phyloP scores from a whole-genome alignment of 2,329 filamentous ascomycete genomes.

The Phyllosticta paracitricarpa region DNA sequence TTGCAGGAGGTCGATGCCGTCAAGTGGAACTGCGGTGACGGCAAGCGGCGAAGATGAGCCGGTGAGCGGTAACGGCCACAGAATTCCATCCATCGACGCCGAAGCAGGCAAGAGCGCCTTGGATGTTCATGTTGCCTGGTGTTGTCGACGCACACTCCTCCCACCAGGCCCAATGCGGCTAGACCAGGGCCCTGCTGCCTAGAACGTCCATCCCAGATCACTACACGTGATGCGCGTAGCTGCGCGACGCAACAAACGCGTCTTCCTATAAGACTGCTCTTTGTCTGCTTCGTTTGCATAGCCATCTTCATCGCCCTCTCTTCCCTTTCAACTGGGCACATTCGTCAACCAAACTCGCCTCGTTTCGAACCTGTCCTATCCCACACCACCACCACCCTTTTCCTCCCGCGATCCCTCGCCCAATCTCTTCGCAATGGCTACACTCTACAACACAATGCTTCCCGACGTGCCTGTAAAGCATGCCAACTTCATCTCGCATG shows the following conservation, averaged over 20 bases:
- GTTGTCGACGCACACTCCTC: background rate
- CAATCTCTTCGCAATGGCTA: background rate
- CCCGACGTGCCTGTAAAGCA: slow-evolving; percentile 30
- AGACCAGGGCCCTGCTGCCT: background rate
- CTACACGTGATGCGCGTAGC: background rate
- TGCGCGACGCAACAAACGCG: background rate
- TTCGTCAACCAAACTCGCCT: too few species aligned
- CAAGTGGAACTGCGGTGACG: background rate
- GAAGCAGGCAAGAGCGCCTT: background rate
- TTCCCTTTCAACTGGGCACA: background rate
- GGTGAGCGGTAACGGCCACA: background rate
- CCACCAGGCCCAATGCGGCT: background rate
- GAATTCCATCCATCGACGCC: too few species aligned
- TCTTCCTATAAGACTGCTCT: background rate
- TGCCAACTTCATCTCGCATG: slow-evolving; percentile 40
- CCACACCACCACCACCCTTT: background rate
- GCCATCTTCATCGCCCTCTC: background rate
- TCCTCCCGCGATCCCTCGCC: background rate
- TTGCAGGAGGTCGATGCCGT: background rate
- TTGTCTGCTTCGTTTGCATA: background rate
- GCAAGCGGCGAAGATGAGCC: background rate
- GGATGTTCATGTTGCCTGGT: background rate
- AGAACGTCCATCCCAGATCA: background rate
- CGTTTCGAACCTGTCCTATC: background rate
- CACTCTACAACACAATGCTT: slow-evolving; percentile 12